Base-by-base conservation (phyloP, 192 early-diverging fungal species). In the Coemansia sp. region DNA sequence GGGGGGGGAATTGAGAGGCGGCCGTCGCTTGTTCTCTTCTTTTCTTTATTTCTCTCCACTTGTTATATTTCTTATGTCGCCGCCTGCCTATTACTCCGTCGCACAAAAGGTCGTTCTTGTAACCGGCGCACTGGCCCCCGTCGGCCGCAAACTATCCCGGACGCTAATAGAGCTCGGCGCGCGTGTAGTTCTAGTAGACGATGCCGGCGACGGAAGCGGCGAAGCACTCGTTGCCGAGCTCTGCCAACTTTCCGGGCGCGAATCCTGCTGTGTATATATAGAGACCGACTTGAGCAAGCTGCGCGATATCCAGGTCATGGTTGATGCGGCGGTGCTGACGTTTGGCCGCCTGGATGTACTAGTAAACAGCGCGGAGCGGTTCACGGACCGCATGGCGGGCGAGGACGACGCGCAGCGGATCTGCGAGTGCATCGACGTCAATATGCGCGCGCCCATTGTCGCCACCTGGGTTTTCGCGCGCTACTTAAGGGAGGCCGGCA, bases 391-490 rank as follows among this genome's bases (percentile, higher is more conserved):
- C 9, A 29, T 43, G 35, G 23, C 49, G 0, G 63, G 48, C 48
- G 50, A 39, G 2, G 53, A 61, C 21, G 65, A 60, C 17, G 58
- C 40, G 9, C 46, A 56, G 39, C 53, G 40, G 2, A 46, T 68
- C 5, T 18, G 58, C 40, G 65, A 55, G 3, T 46, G 52, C 29
- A 56, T 68, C 5, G 65, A 68, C 35, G 53, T 56, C 10, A 61
- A 57, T n/a, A 17, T 68, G 40, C 38, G 65, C 7, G 65, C 65
- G 13, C 65, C 65, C 4, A 40, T 68, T 1, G 32, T 56, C 26
- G 65, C 65, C 6, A 60, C 65, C 7, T 56, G 58, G 53, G 65
- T 68, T 48, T 68, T 68, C 46, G 46, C 58, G 10, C 53, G 58
- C 5, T 68, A 68, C 14, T 21, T 68, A 30, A 26, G 38, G 2